A percentile compares a stretch with the other conserved stretches of the same genome.
Conservation (phyloP, 164 flowering plant genomes). For the Vitis cinerea region DNA sequence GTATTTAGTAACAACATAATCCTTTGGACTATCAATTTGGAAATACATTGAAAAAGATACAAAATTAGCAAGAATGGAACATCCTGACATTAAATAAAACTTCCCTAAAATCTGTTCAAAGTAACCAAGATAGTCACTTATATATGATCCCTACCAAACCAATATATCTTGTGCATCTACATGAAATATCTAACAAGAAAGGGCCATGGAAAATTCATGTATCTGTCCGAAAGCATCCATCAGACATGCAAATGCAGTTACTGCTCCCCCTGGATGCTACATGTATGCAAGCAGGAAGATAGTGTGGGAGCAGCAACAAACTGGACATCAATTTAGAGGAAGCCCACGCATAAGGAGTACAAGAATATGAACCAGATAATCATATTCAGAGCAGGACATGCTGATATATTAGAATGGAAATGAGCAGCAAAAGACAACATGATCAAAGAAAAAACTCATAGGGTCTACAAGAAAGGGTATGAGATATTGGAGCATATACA, state of each 20-base stretch:
- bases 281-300: not conserved
- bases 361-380: not conserved
- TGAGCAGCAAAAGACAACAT: too few relatives aligned
- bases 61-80: not conserved
- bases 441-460: too few relatives aligned
- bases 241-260: not conserved
- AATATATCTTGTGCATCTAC: not conserved
- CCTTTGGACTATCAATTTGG: not conserved
- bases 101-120: too few relatives aligned
- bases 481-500: too few relatives aligned
- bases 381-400: not conserved
- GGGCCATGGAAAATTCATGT: not conserved
- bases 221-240: not conserved
- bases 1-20: not conserved
- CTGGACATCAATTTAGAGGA: not conserved
- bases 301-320: not conserved
- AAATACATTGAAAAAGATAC: not conserved
- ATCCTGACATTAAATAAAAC: not conserved
- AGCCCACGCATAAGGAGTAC: not conserved
- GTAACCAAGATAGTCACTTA: too few relatives aligned
- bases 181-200: not conserved
- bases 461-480: too few relatives aligned
- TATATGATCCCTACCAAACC: too few relatives aligned
- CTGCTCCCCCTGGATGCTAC: not conserved
- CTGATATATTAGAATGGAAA: too few relatives aligned